phyloP scores from a whole-genome alignment of 108 stramenopile genomes.

The Nannochloropsis salina region DNA sequence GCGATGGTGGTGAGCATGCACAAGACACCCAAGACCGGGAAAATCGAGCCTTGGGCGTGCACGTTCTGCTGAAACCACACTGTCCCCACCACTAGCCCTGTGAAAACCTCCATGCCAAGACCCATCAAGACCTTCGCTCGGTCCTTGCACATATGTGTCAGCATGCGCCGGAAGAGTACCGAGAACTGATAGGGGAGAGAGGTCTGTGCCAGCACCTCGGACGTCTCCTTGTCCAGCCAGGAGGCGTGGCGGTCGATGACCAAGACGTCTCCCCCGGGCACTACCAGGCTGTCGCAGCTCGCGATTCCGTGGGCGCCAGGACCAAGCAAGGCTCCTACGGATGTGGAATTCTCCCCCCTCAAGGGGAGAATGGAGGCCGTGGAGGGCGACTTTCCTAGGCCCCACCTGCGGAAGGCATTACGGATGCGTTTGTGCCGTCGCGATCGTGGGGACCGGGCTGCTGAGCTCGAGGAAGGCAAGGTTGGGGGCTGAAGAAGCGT shows the following conservation, averaged over 20 bases:
- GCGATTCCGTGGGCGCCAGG: too few relatives aligned
- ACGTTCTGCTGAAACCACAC: not conserved
- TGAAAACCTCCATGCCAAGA: not conserved
- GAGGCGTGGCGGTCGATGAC: not conserved
- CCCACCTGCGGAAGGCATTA: not conserved
- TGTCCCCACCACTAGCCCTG: not conserved
- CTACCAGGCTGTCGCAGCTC: not conserved
- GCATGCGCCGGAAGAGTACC: not conserved
- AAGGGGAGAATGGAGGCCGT: not conserved
- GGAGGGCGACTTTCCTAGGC: not conserved
- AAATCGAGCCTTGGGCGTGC: not conserved
- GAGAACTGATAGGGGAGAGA: not conserved
- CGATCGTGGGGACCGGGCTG: too few relatives aligned
- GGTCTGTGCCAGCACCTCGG: not conserved
- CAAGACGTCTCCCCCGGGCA: not conserved
- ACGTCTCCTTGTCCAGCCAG: not conserved
- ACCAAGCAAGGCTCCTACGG: not conserved
- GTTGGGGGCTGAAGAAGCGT: not conserved
- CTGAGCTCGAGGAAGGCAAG: not conserved
- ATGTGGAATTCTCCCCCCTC: not conserved
- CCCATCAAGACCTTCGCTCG: not conserved
- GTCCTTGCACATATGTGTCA: not conserved
- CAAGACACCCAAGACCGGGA: not conserved
- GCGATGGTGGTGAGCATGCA: not conserved
- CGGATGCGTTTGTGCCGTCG: not conserved